Evolutionary conservation across 176 grass and related monocot genomes (phyloP), one percentile per base, ranked within the genome.

Genomic region (Ampelocalamus luodianensis): DNA sequence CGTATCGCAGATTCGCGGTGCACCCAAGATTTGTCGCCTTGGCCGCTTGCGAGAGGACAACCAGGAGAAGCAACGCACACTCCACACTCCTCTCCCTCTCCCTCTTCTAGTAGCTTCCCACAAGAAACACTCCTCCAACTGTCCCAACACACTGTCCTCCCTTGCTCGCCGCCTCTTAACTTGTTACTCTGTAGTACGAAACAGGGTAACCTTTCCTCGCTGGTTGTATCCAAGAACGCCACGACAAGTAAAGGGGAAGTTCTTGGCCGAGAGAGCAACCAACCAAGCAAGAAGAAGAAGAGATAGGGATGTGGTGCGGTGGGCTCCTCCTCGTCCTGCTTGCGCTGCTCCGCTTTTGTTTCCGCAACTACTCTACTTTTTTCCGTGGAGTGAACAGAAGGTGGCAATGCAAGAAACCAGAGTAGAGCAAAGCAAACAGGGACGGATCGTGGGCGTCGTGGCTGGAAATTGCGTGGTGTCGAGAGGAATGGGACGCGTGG

Each of bases 21-120:
- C 73, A 36, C 49, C 58, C 79, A 66, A 77, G 86, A 89, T 86
- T 78, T 90, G 60, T 66, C 76, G 61, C 4, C 75, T 87, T 80
- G 85, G 75, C 71, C 51, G 63, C n/a, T 78, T 71, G 85, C 68
- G 68, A 82, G 78, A 67, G 36, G 54, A 22, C 56, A 37, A 78
- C 56, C 74, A 84, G 24, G 45, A 72, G 46, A 72, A 89, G 76
- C 76, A 77, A 17, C 16, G 37, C 83, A 42, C 67, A 50, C 79
- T 87, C 14, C n/a, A 20, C 71, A 48, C 78, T 66, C 68, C 37
- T 27, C 78, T 13, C 42, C 68, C 38, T n/a, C 78, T 13, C 42
- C 13, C 76, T 34, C 23, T 83, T 80, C 76, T 72, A 85, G 86
- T 26, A 74, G 46, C 79, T 86, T 79, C 83, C 22, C 68, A 60